phyloP scores from a whole-genome alignment of 2,329 filamentous ascomycete species.

The Chaetomiaceae sp. region DNA sequence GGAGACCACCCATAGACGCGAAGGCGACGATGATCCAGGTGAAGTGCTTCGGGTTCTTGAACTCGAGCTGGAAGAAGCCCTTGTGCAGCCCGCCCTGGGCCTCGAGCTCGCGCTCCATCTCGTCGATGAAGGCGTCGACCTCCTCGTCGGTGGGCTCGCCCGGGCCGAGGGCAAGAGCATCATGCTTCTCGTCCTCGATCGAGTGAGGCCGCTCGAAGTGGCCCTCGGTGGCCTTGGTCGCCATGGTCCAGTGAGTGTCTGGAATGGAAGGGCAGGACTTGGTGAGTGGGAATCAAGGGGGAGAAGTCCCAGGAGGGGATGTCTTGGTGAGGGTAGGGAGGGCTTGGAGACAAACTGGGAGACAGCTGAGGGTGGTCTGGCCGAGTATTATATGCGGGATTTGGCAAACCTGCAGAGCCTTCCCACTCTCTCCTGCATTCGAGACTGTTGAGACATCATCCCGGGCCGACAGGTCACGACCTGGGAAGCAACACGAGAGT shows the following conservation, averaged over 20 bases:
- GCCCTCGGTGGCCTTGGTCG: not conserved
- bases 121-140: slow-evolving; percentile 4
- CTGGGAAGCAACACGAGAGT: not conserved
- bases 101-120: slow-evolving; percentile 6
- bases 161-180: not conserved
- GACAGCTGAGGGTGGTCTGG: not conserved
- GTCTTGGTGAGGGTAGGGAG: too few relatives aligned
- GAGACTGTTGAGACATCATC: too few relatives aligned
- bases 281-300: too few relatives aligned
- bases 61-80: slow-evolving; percentile 8
- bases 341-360: not conserved
- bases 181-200: not conserved
- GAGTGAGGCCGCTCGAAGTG: not conserved
- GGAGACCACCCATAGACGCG: slow-evolving; percentile 10
- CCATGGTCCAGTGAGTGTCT: not conserved
- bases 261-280: too few relatives aligned
- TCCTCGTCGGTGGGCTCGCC: slow-evolving; percentile 1
- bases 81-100: slow-evolving; percentile 4
- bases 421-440: not conserved
- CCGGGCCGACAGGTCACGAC: not conserved
- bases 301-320: too few relatives aligned
- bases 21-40: slow-evolving; percentile 9
- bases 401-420: not conserved
- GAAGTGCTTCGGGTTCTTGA: slow-evolving; percentile 6
- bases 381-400: not conserved